Evolutionary conservation across 164 flowering plant species (phyloP).

Genomic region (Malania oleifera): DNA sequence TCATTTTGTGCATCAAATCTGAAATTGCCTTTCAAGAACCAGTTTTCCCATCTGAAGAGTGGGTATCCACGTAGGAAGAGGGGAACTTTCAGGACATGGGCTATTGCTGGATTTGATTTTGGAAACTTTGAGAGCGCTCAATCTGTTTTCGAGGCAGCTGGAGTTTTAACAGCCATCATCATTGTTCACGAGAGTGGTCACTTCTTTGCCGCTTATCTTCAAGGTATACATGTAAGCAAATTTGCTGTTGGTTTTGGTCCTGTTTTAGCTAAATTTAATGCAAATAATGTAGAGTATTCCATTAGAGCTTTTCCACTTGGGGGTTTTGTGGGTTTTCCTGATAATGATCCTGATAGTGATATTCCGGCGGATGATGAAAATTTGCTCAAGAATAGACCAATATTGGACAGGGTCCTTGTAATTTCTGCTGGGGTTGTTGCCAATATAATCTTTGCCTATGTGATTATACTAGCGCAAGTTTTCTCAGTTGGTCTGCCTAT

Average conservation of each 20-base stretch:
- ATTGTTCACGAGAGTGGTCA: slow-evolving; percentile 92
- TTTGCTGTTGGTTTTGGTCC: slow-evolving; percentile 98
- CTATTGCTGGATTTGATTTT: slow-evolving; percentile 48
- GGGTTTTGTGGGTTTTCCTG: slow-evolving; percentile 97
- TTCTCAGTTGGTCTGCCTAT: slow-evolving; percentile 84
- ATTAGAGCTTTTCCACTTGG: slow-evolving; percentile 96
- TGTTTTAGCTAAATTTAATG: slow-evolving; percentile 81
- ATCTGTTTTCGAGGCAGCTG: slow-evolving; percentile 75
- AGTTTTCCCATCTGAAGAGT: slow-evolving; percentile 18
- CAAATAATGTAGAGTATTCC: slow-evolving; percentile 89
- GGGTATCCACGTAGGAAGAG: slow-evolving; percentile 25
- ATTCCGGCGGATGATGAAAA: slow-evolving; percentile 84
- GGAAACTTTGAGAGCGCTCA: slow-evolving; percentile 58
- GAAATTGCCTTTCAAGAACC: slow-evolving; percentile 24
- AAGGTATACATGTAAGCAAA: slow-evolving; percentile 97
- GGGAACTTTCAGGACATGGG: slow-evolving; percentile 32
- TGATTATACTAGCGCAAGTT: slow-evolving; percentile 75
- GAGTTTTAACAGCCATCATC: slow-evolving; percentile 78
- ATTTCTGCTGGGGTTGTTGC: slow-evolving; percentile 95
- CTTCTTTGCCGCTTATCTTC: slow-evolving; percentile 86
- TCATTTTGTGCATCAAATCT: slow-evolving; percentile 10
- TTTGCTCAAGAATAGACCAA: slow-evolving; percentile 85
- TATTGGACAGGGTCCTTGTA: slow-evolving; percentile 73
- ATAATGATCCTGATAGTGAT: slow-evolving; percentile 94
- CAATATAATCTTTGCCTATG: slow-evolving; percentile 76